Base-by-base conservation (phyloP, 2,329 filamentous ascomycete species). In the Aureobasidium sp. region DNA sequence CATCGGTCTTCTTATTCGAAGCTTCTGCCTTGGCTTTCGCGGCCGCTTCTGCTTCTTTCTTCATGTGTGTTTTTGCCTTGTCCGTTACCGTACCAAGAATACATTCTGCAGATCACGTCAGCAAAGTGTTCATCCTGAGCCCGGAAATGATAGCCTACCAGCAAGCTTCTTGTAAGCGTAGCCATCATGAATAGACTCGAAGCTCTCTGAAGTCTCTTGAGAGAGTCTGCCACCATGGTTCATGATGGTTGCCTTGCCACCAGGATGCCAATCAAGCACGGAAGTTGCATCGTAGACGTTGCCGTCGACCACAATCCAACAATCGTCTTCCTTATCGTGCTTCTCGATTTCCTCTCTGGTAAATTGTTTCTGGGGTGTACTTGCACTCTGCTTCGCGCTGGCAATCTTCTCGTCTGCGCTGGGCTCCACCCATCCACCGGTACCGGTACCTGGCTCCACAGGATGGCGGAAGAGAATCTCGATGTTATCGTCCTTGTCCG, bases 271-370 rank as follows among this genome's bases (percentile, higher is more conserved):
- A 8, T 68, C 66, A 16, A 82, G 63, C 3, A 79, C 76, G 50
- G 72, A 75, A 4, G 79, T 81, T 0, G 73, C 76, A 66, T 82
- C 78, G 62, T 81, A 81, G 0, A 81, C 79, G 49, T 79, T 81
- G 7, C 74, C 76, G 61, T 81, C 77, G 3, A 83, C 71, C 0
- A 81, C 77, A n/a, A 83, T 74, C 80, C 80, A 83, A 65, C 79
- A 81, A 63, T 82, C 79, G 25, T 77, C 69, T 49, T 77, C 74
- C 5, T 66, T 75, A 36, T 75, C 71, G 63, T 83, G 81, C 60
- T 77, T 81, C 66, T 82, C 79, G 42, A 83, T 79, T 67, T 83
- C 80, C 54, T 82, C 71, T 3, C 79, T 70, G 0, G 79, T 82
- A 63, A 82, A 82, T 61, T 81, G 74, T 63, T 81, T 81, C 64